These are phyloP conservation scores for Amaranthus hypochondriacus DNA, from an alignment of 148 eudicot genomes.

Conservation along the genomic window DNA sequence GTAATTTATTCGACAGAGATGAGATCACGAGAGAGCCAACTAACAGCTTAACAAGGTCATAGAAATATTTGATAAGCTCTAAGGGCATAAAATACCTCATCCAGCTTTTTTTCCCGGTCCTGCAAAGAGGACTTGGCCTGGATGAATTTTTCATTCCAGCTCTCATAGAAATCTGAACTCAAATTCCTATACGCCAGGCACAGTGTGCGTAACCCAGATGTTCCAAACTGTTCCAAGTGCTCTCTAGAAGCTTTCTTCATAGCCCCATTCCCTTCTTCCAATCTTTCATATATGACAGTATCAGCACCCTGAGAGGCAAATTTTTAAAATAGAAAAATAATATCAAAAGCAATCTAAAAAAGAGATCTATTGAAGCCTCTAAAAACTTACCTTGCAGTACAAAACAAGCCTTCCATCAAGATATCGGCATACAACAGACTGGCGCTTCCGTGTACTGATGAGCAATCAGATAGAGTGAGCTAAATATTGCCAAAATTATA, in stretches of 20 bases:
- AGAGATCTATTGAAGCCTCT: slow-evolving; percentile 5
- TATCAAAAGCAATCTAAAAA: neutral
- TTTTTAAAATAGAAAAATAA: slow-evolving; percentile 1
- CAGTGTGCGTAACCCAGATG: slow-evolving; percentile 89
- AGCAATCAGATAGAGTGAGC: slow-evolving; percentile 20
- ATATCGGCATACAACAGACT: slow-evolving; percentile 92
- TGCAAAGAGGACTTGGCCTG: slow-evolving; percentile 91
- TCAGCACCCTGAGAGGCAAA: slow-evolving; percentile 82
- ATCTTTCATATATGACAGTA: slow-evolving; percentile 87
- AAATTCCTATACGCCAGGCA: slow-evolving; percentile 86
- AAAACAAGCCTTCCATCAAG: slow-evolving; percentile 92
- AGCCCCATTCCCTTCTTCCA: slow-evolving; percentile 57
- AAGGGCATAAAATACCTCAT: slow-evolving; percentile 51
- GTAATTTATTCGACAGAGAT: neutral
- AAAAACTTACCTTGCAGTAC: slow-evolving; percentile 76
- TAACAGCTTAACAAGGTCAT: too few relatives aligned
- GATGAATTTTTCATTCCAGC: slow-evolving; percentile 91
- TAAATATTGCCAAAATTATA: slow-evolving; percentile 20
- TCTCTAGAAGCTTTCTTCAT: slow-evolving; percentile 60
- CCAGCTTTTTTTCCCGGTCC: slow-evolving; percentile 91
- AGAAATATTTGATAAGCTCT: neutral
- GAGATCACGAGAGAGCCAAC: neutral
- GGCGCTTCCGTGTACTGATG: slow-evolving; percentile 89
- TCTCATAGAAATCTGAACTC: slow-evolving; percentile 53
- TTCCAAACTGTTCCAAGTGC: slow-evolving; percentile 92